Evolutionary conservation across 345 rosid genomes (phyloP), one percentile per base, ranked within the genome.

Genomic region (Hibiscus tridactylites): DNA sequence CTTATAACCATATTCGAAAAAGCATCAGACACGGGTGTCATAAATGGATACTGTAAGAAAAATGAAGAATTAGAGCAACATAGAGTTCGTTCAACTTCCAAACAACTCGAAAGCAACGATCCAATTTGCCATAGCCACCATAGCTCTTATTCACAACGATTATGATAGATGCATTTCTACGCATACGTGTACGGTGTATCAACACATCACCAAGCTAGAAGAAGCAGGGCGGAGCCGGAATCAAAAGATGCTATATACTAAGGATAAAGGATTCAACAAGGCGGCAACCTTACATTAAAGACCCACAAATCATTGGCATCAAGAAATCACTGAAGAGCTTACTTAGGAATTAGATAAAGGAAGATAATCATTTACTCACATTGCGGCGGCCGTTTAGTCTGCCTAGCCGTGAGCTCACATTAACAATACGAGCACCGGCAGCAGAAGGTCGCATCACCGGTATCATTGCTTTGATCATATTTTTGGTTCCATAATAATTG

Each of bases 401-500:
- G 39, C 92, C 99, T 1, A 91, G 86, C 49, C 93, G 86, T 17
- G 99, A 95, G 79, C 93, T 95, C 15, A 57, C 31, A 57, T 57
- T 57, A 57, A 57, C 31, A 9, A 57, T 57, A 21, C 61, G 61
- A 57, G 84, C 90, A 74, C 97, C 96, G 9, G 76, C 78, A 63
- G 82, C 77, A 76, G 93, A 87, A 53, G 78, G 81, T 79, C 87
- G 89, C 92, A 95, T 87, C 75, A 92, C 68, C 2, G 97, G 97
- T 50, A 95, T 83, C 92, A 95, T 83, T 56, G 97, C 93, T 63
- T 86, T 87, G 54, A 80, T 83, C 82, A 91, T 83, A 74, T 81
- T 86, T 74, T 90, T 95, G 31, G 92, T 92, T 26, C 97, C 99
- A 77, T 85, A 85, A 70, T 92, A 95, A 74, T 95, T 95, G n/a